Percentiles rank a stretch among this genome's conserved stretches.
phyloP scores from a whole-genome alignment of 2,329 filamentous ascomycete genomes.

The Blastomyces emzantsi region DNA sequence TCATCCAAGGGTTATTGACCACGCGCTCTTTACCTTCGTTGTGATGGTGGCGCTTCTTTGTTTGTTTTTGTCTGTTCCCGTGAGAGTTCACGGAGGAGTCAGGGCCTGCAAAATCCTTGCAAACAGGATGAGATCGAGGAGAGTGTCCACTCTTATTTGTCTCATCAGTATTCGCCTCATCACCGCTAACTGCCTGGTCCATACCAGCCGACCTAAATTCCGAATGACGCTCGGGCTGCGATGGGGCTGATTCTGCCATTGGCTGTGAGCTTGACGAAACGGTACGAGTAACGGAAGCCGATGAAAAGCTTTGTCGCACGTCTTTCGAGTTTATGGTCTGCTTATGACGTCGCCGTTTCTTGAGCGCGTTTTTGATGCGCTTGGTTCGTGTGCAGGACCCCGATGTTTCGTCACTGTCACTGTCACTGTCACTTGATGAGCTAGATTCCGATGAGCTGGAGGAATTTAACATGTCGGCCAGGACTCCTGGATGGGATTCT shows the following conservation, averaged over 20 bases:
- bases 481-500: slow-evolving; percentile 75
- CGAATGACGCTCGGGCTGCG: not conserved
- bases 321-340: slow-evolving; percentile 65
- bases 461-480: slow-evolving; percentile 71
- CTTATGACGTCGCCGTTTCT: slow-evolving; percentile 62
- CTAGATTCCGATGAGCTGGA: slow-evolving; percentile 48
- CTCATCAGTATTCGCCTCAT: slow-evolving; percentile 48
- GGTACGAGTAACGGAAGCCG: slow-evolving; percentile 38
- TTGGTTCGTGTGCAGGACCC: slow-evolving; percentile 59
- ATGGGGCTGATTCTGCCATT: slow-evolving; percentile 10
- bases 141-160: slow-evolving; percentile 24
- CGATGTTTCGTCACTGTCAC: slow-evolving; percentile 57
- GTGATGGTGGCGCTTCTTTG: slow-evolving; percentile 35
- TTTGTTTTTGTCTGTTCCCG: slow-evolving; percentile 29
- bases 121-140: slow-evolving; percentile 17
- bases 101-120: slow-evolving; percentile 37
- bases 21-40: slow-evolving; percentile 26
- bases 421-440: slow-evolving; percentile 51
- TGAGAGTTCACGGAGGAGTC: not conserved
- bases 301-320: slow-evolving; percentile 37
- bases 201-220: not conserved
- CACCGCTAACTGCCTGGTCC: slow-evolving; percentile 35
- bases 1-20: not conserved
- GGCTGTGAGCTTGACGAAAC: slow-evolving; percentile 21
- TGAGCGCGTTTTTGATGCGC: slow-evolving; percentile 66